phyloP scores from a whole-genome alignment of 31 red algal genomes.

The Pterothamnion heteromorphum region DNA sequence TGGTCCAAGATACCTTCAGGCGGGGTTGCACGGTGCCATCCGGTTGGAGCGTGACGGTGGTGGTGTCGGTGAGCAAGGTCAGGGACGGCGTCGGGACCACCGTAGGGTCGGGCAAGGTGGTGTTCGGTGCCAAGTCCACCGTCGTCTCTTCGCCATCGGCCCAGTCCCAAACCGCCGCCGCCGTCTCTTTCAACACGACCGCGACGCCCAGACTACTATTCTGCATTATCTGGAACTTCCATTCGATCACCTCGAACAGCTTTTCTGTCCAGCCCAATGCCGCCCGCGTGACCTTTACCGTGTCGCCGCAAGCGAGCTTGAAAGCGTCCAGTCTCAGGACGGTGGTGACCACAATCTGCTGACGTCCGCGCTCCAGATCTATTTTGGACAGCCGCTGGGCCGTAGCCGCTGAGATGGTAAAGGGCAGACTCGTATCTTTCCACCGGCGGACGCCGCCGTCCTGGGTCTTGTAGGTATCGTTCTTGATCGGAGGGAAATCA shows the following conservation, averaged over 20 bases:
- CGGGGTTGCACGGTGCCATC: no score
- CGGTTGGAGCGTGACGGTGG: no score
- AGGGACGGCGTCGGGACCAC: no score
- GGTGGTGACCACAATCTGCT: background rate
- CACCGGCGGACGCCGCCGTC: background rate
- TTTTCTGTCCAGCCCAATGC: background rate
- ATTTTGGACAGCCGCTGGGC: background rate
- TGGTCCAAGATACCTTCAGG: no score
- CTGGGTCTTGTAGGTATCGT: background rate
- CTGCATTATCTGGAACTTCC: background rate
- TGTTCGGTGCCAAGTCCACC: background rate
- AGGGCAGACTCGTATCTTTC: background rate
- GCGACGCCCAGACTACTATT: background rate
- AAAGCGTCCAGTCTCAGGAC: background rate
- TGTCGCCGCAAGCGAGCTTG: background rate
- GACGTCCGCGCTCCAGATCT: background rate
- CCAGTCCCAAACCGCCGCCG: conserved; percentile 7
- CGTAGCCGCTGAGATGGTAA: background rate
- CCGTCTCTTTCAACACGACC: background rate
- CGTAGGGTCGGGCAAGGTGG: no score
- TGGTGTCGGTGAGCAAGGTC: no score
- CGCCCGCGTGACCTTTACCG: background rate
- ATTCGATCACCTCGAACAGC: background rate
- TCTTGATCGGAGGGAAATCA: background rate
- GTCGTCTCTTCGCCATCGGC: background rate